These are phyloP conservation scores for Fusarium acutatum DNA, from an alignment of 2,329 filamentous ascomycete species.

Conservation along the genomic window DNA sequence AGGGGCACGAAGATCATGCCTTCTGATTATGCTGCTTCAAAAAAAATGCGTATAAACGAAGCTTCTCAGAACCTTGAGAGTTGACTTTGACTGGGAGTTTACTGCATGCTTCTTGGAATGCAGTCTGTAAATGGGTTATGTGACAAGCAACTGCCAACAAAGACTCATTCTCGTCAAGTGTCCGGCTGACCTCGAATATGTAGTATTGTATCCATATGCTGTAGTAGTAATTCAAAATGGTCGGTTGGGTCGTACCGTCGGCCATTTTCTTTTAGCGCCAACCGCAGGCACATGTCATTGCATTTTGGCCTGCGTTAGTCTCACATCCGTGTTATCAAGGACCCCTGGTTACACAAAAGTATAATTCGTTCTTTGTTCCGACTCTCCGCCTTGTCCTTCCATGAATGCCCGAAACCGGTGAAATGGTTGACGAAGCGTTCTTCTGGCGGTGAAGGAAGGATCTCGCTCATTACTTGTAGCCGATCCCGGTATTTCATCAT, in stretches of 20 bases:
- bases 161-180: neutral
- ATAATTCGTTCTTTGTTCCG: constrained; percentile 3
- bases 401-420: constrained; percentile 8
- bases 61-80: neutral
- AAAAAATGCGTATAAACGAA: neutral
- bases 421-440: neutral
- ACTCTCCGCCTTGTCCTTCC: neutral
- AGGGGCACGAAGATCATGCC: neutral
- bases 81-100: neutral
- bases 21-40: neutral
- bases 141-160: neutral
- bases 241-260: constrained; percentile 10
- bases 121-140: neutral
- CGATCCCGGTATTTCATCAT: constrained; percentile 8
- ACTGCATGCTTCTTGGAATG: neutral
- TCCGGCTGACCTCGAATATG: neutral
- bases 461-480: neutral
- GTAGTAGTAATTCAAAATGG: neutral
- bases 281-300: constrained; percentile 17
- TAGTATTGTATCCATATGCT: neutral
- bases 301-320: constrained; percentile 31
- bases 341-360: constrained; percentile 23
- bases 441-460: constrained; percentile 22
- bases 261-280: constrained; percentile 36
- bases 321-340: constrained; percentile 2